phyloP scores from a whole-genome alignment of 805 yeast species.

The Pichia thaimueangensis region DNA sequence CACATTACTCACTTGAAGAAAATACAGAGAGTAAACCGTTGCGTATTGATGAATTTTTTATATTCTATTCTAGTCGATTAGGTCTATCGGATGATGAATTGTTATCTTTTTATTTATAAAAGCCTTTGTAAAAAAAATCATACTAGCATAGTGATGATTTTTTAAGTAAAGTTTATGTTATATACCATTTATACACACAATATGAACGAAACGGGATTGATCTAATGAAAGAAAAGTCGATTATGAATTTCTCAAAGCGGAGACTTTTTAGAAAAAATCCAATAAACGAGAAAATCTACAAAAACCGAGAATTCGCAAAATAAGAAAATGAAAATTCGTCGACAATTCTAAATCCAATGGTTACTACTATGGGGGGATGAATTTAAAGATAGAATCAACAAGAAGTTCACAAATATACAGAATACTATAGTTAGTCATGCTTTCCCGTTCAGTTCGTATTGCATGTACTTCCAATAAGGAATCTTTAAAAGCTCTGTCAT shows the following conservation, averaged over 20 bases:
- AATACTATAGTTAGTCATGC: neutral
- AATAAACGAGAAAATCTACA: too few species aligned
- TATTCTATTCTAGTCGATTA: conserved; percentile 18
- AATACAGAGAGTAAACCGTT: conserved; percentile 23
- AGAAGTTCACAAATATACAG: neutral
- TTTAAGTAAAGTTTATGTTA: too few species aligned
- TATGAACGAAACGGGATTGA: too few species aligned
- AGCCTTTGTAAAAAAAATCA: too few species aligned
- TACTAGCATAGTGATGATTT: too few species aligned
- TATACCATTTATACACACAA: too few species aligned
- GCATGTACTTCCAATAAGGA: neutral
- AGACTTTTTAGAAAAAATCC: too few species aligned
- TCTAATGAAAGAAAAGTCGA: too few species aligned
- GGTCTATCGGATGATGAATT: conserved; percentile 12
- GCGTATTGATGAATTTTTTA: conserved; percentile 24
- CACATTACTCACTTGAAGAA: conserved; percentile 11
- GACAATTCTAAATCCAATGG: too few species aligned
- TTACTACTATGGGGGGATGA: too few species aligned
- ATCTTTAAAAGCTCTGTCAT: neutral
- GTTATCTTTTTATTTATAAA: neutral
- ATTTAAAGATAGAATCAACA: neutral
- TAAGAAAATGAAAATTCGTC: too few species aligned
- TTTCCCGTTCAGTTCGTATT: conserved; percentile 3
- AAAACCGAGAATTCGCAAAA: neutral
- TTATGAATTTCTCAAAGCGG: too few species aligned